Conservation (phyloP, 139 green algal genomes). For the Astrephomene gubernaculifera region DNA sequence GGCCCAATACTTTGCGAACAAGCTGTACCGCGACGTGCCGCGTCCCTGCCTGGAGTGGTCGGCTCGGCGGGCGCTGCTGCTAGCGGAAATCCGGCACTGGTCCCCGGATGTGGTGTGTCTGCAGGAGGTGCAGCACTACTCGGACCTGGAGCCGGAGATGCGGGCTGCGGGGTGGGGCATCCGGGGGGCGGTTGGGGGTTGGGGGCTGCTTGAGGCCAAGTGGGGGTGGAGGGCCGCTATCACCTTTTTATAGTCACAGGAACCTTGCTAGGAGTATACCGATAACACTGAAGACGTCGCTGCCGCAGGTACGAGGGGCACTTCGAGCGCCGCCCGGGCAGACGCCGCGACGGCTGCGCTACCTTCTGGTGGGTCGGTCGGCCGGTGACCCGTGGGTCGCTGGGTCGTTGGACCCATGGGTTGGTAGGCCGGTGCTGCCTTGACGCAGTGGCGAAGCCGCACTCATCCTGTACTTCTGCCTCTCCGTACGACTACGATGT, state of each 20-base stretch:
- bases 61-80: neutral
- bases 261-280: no score
- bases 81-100: constrained; percentile 61
- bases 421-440: no score
- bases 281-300: no score
- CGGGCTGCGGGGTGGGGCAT: constrained; percentile 60
- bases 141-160: constrained; percentile 65
- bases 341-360: constrained; percentile 72
- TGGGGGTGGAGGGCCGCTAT: no score
- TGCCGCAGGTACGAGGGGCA: constrained; percentile 72
- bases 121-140: constrained; percentile 85
- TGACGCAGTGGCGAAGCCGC: no score
- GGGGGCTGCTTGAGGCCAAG: no score
- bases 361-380: constrained; percentile 75
- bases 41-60: constrained; percentile 68
- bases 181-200: neutral
- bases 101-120: constrained; percentile 80
- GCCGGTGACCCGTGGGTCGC: neutral
- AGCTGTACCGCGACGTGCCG: constrained; percentile 74
- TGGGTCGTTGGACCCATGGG: no score
- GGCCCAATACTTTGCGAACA: constrained; percentile 66
- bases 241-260: no score
- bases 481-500: no score
- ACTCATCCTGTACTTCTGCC: no score
- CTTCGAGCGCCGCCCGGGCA: constrained; percentile 58